Percentiles rank a stretch among this genome's conserved stretches.
Conservation (phyloP, 805 yeast species). For the Jamesozyma lodderae region DNA sequence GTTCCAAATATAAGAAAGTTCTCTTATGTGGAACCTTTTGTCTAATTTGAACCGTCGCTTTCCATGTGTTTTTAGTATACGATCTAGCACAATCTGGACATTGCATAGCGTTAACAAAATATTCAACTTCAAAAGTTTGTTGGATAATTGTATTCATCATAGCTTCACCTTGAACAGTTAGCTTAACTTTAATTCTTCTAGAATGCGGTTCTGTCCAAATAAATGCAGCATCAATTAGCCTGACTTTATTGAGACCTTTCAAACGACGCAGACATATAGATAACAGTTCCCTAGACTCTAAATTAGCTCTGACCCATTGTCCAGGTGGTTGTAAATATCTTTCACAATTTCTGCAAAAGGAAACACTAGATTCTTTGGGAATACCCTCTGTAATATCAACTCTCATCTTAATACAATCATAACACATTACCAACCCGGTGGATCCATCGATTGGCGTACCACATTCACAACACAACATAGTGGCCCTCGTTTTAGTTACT, state of each 20-base stretch:
- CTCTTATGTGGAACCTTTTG: slow-evolving; percentile 98
- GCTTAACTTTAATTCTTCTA: slow-evolving; percentile 79
- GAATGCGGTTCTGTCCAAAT: slow-evolving; percentile 99
- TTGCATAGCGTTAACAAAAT: slow-evolving; percentile 90
- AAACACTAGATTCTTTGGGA: slow-evolving; percentile 86
- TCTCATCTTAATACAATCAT: slow-evolving; percentile 88
- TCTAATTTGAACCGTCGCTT: slow-evolving; percentile 93
- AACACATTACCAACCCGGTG: slow-evolving; percentile 85
- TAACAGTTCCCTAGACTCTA: slow-evolving; percentile 85
- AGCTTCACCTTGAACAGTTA: slow-evolving; percentile 96
- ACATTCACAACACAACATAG: slow-evolving; percentile 95
- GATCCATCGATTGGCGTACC: slow-evolving; percentile 98
- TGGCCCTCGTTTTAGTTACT: slow-evolving; percentile 40
- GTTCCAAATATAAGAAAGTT: slow-evolving; percentile 92
- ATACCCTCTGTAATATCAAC: slow-evolving; percentile 91
- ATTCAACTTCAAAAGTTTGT: slow-evolving; percentile 91
- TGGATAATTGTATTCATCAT: slow-evolving; percentile 84
- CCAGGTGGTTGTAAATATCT: slow-evolving; percentile 89
- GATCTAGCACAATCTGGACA: slow-evolving; percentile 98
- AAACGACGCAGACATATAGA: slow-evolving; percentile 83
- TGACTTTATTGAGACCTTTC: slow-evolving; percentile 76
- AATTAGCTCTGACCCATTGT: slow-evolving; percentile 84
- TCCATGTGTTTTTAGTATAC: slow-evolving; percentile 94
- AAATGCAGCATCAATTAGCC: slow-evolving; percentile 86
- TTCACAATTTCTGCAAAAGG: slow-evolving; percentile 96